Evolutionary conservation across 2,329 filamentous ascomycete genomes (phyloP), one percentile per base, ranked within the genome.

Genomic region (Fusarium sp.): DNA sequence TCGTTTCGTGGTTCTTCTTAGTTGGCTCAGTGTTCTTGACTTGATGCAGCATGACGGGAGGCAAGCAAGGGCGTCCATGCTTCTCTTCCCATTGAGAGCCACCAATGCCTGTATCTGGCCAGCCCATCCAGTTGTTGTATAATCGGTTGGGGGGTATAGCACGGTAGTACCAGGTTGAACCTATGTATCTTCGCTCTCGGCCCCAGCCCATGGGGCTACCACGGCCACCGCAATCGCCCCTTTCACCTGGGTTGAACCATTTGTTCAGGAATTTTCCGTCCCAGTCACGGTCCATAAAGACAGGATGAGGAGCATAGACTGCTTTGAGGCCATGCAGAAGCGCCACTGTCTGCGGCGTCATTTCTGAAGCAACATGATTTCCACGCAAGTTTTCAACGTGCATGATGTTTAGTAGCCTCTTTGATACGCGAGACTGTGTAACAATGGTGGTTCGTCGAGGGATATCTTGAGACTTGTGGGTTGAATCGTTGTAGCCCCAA

Each of bases 271-370:
- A 84, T 30, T 81, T 78, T 4, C 85, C 82, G 30, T 81, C 80
- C 91, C 91, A 94, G 51, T 91, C 86, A 65, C 91, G 88, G 78
- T 95, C 92, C 74, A 93, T 92, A 78, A 90, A 94, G 48, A 94
- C 88, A 2, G 92, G 92, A 78, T 94, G 92, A 13, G 92, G 92
- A 13, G 89, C 91, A 74, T 90, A 93, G 6, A 93, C 90, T 7
- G 91, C 89, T 80, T 95, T 95, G 50, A 94, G 83, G 8, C 93
- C 92, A 76, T 96, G 91, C 67, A 93, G 87, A 19, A 95, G 84
- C 0, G 91, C 89, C 26, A 91, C 87, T 0, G 91, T 91, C 58
- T 91, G 89, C 1, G 91, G 89, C 64, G 90, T 91, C 91, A 95
- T 94, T 77, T 95, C 92, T 0, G 91, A 92, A 61, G 90, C 91